Conservation (phyloP, 2,329 filamentous ascomycete species). For the Fusarium luffae region DNA sequence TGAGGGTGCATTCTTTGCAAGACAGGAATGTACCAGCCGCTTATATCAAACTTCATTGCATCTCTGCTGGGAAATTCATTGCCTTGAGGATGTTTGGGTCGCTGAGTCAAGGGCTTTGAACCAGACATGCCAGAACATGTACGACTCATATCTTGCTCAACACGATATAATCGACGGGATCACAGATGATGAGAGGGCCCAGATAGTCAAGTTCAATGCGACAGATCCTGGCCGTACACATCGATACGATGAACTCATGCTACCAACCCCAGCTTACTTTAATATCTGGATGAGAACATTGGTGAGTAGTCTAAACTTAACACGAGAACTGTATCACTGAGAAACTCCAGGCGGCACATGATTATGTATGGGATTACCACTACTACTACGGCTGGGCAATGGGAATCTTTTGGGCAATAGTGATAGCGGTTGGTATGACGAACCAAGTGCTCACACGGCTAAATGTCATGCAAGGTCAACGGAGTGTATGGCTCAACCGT, state of each 20-base stretch:
- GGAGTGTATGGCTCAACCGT: neutral
- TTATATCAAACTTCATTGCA: conserved; percentile 6
- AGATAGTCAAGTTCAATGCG: neutral
- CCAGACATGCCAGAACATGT: neutral
- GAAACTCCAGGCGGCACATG: neutral
- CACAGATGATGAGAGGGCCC: neutral
- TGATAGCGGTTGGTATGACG: neutral
- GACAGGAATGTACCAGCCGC: conserved; percentile 4
- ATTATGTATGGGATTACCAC: conserved; percentile 14
- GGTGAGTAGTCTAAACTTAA: neutral
- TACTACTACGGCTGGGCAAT: conserved; percentile 15
- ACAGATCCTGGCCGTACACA: neutral
- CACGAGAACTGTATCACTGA: fast-evolving
- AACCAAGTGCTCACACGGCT: fast-evolving
- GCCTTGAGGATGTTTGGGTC: neutral
- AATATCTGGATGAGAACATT: conserved; percentile 9
- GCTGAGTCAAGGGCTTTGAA: neutral
- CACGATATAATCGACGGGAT: neutral
- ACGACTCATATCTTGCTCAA: neutral
- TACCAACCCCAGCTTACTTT: neutral
- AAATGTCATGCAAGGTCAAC: fast-evolving
- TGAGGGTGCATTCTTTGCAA: conserved; percentile 4
- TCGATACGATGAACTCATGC: neutral
- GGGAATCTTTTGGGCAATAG: neutral
- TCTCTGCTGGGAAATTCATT: conserved; percentile 14